Base-by-base conservation (phyloP, 2,329 filamentous ascomycete genomes). In the Penicillium sp. region DNA sequence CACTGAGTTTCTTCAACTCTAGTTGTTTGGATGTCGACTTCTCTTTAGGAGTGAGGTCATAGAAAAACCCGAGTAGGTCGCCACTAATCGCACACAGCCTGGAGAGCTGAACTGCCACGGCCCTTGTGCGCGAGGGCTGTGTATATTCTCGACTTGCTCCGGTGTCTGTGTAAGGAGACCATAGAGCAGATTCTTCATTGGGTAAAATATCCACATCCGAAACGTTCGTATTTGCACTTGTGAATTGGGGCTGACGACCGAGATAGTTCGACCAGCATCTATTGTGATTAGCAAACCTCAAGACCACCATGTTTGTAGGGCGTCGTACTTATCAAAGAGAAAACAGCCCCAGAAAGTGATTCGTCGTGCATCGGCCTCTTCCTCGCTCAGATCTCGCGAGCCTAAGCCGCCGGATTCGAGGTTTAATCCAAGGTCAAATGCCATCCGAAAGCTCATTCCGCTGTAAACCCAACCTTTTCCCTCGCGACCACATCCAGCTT, bases 301-400 rank as follows among this genome's bases (percentile, higher is more conserved):
- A 41, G 50, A 50, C 54, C 48, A 48, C 21, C 17, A 38, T 30
- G 3, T 15, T 41, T n/a, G 21, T 7, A n/a, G 15, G 21, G 29
- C 38, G 46, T 72, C 82, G 66, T 71, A 87, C 84, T 97, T 98
- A 81, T 99, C 95, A 75, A 98, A 96, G n/a, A 97, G 80, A 76
- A 95, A 98, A 75, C 93, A 97, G 7, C 95, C 95, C 95, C 95
- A 98, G 73, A 97, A 98, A 0, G 95, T 98, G 47, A 98, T 90
- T 57, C 91, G 86, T 45, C 95, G 85, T 3, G 93, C 93, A 78
- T 99, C 95, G 45, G 96, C 86, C 75, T 97, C 94, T 51, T 91
- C 86, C 61, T 97, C 92, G 64, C 88, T 88, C 67, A 94, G 84
- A 61, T 85, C 86, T n/a, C 81, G 83, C 7, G 80, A 79, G 7